phyloP scores from a whole-genome alignment of 148 eudicot species.

The Beta vulgaris region DNA sequence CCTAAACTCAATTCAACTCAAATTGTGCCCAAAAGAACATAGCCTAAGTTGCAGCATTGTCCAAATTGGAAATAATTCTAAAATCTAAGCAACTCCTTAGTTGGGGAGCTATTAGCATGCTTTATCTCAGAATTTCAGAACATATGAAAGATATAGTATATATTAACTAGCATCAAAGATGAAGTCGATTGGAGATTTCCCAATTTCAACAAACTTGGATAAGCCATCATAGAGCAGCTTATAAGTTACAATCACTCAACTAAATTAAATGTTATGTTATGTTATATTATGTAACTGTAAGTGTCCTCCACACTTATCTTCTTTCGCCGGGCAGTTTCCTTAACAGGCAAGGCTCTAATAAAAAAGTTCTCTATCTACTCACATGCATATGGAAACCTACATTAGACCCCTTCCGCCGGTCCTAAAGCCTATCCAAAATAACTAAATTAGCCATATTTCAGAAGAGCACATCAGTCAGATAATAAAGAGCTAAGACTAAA shows the following conservation, averaged over 20 bases:
- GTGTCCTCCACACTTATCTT: too few species aligned
- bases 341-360: neutral
- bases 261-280: too few species aligned
- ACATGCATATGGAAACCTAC: neutral
- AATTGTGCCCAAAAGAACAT: too few species aligned
- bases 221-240: neutral
- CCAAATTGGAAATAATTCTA: neutral
- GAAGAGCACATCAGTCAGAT: neutral
- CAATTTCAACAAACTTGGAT: neutral
- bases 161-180: neutral
- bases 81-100: neutral
- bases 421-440: neutral
- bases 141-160: neutral
- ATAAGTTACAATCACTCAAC: too few species aligned
- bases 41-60: neutral
- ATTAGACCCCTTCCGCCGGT: neutral
- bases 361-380: neutral
- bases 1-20: too few species aligned
- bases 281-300: too few species aligned
- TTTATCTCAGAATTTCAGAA: too few species aligned
- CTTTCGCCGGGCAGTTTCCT: neutral
- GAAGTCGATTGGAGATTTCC: neutral
- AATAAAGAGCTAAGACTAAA: neutral
- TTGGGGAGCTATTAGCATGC: neutral
- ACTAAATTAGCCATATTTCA: neutral